phyloP scores from a whole-genome alignment of 352 stramenopile genomes.

The Elongisporangium anandrum region DNA sequence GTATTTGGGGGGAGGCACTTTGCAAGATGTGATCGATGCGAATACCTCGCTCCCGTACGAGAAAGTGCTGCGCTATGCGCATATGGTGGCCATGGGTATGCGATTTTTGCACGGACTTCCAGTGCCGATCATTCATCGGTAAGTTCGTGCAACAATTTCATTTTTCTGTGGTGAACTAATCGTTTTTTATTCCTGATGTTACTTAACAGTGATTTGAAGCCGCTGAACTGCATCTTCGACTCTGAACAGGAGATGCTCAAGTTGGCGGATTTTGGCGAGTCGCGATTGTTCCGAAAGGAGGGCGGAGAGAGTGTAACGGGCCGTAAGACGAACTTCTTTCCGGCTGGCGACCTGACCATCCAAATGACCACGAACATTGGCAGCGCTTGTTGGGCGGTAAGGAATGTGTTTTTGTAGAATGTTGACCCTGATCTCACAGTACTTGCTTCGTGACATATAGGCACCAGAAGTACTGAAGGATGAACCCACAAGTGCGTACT shows the following conservation, averaged over 20 bases:
- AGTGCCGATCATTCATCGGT: constrained; percentile 76
- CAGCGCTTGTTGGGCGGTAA: constrained; percentile 71
- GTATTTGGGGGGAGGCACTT: constrained; percentile 73
- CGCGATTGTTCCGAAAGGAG: constrained; percentile 59
- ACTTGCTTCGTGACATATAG: constrained; percentile 1
- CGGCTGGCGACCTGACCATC: constrained; percentile 53
- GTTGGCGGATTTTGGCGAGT: constrained; percentile 77
- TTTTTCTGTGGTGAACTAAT: background rate
- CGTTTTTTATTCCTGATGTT: background rate
- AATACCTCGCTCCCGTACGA: constrained; percentile 51
- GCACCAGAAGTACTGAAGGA: constrained; percentile 71
- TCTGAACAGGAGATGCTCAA: constrained; percentile 73
- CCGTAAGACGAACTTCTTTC: constrained; percentile 50
- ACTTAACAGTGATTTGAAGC: constrained; percentile 58
- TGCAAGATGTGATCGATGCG: constrained; percentile 68
- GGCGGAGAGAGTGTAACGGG: constrained; percentile 14
- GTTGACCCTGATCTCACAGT: background rate
- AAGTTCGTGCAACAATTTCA: background rate
- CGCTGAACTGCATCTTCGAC: constrained; percentile 82
- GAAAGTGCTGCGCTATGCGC: constrained; percentile 60
- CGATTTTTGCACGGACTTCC: constrained; percentile 69
- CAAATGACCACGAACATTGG: constrained; percentile 84
- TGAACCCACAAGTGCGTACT: constrained; percentile 64
- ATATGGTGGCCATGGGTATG: constrained; percentile 82
- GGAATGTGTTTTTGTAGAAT: background rate